Evolutionary conservation across 345 rosid genomes (phyloP).

Genomic region (Geranium brycei): DNA sequence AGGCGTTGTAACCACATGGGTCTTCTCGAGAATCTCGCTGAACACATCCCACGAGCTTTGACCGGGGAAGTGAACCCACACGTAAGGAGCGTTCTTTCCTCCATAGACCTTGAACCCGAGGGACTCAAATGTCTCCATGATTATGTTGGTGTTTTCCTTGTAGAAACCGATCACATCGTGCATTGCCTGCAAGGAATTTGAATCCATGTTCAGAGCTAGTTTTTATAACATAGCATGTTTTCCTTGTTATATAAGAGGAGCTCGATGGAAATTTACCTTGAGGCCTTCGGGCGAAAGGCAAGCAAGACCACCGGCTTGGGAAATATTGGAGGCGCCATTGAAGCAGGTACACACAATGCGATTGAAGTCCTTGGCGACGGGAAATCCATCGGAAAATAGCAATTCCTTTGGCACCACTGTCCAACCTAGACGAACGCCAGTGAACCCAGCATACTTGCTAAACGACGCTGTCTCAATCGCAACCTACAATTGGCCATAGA

Average conservation of each 20-base stretch:
- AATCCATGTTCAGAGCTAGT: too few species aligned
- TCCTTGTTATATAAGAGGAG: too few species aligned
- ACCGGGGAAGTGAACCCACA: conserved; percentile 61
- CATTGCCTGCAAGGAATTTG: conserved; percentile 20
- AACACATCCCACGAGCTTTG: conserved; percentile 64
- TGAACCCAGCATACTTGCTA: conserved; percentile 94
- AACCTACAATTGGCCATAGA: conserved; percentile 29
- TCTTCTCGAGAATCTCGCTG: conserved; percentile 51
- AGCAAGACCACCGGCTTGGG: conserved; percentile 92
- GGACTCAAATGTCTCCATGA: conserved; percentile 35
- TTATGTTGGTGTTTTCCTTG: conserved; percentile 48
- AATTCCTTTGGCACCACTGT: conserved; percentile 83
- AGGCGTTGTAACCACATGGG: conserved; percentile 55
- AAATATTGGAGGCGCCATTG: conserved; percentile 81
- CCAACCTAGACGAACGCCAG: conserved; percentile 97
- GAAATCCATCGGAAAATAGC: conserved; percentile 72
- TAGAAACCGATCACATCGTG: conserved; percentile 32
- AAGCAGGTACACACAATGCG: conserved; percentile 76
- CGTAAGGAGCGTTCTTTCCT: conserved; percentile 64
- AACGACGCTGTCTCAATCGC: conserved; percentile 88
- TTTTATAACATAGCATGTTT: too few species aligned
- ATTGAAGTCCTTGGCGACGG: conserved; percentile 85
- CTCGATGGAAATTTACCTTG: conserved; percentile 22
- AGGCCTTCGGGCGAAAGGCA: conserved; percentile 86
- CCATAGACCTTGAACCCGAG: conserved; percentile 47